Evolutionary conservation across 768 basidiomycete species (phyloP).

Genomic region (Cystofilobasidium capitatum): DNA sequence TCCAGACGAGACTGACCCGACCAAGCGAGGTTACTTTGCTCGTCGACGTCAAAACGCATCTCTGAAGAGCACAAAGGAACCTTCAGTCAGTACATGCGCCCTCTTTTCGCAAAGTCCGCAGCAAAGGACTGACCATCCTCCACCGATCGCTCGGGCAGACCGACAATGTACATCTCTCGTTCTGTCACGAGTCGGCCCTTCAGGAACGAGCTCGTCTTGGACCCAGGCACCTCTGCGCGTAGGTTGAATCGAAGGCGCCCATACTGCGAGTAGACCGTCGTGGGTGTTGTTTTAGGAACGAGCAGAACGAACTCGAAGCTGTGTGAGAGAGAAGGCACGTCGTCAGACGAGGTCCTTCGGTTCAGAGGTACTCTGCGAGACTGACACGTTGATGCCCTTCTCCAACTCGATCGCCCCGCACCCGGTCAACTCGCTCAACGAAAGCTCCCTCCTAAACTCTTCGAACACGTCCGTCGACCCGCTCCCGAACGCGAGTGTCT

Average conservation of each 20-base stretch:
- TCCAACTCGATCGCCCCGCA: not conserved
- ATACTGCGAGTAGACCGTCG: not conserved
- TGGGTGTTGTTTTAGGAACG: not conserved
- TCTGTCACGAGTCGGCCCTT: not conserved
- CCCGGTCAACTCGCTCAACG: not conserved
- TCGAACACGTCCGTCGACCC: not conserved
- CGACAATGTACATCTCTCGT: constrained; percentile 1
- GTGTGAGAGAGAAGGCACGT: not conserved
- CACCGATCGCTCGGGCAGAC: not conserved
- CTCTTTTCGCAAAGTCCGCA: too few species aligned
- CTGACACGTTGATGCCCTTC: constrained; percentile 10
- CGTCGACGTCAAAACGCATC: constrained; percentile 5
- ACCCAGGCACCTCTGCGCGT: not conserved
- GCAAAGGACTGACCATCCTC: not conserved
- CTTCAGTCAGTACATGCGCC: not conserved
- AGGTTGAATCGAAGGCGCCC: not conserved
- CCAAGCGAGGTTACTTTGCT: not conserved
- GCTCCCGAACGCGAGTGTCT: not conserved
- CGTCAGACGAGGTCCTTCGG: not conserved
- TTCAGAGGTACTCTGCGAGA: not conserved
- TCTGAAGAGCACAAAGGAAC: not conserved
- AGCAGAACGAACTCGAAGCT: constrained; percentile 17
- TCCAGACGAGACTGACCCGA: constrained; percentile 7
- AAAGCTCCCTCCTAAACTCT: constrained; percentile 3
- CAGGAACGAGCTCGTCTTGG: not conserved